A percentile compares a stretch with the other conserved stretches of the same genome.
phyloP scores from a whole-genome alignment of 768 basidiomycete species.

The Leccinum subtestaceum region DNA sequence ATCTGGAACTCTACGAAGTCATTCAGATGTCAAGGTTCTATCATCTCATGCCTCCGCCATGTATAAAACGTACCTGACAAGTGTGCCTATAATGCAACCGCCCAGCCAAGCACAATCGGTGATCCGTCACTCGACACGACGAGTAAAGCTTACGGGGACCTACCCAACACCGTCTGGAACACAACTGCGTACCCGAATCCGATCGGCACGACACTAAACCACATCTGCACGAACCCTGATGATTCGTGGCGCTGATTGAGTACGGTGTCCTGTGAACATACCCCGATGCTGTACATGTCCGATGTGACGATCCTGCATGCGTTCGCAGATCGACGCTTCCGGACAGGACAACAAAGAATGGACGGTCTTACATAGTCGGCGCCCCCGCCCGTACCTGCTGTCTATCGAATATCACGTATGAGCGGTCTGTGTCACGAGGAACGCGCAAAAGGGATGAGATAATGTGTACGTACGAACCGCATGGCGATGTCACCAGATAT shows the following conservation, averaged over 20 bases:
- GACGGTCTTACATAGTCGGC: constrained; percentile 17
- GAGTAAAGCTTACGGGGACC: neutral
- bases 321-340: neutral
- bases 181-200: constrained; percentile 20
- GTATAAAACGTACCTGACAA: constrained; percentile 1
- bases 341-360: neutral
- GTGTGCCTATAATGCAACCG: constrained; percentile 7
- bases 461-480: constrained; percentile 55
- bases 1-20: constrained; percentile 6
- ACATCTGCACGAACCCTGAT: constrained; percentile 16
- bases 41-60: neutral
- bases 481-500: constrained; percentile 60
- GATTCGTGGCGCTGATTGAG: neutral
- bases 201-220: constrained; percentile 19
- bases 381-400: constrained; percentile 22
- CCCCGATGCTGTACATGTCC: constrained; percentile 21
- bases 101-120: neutral
- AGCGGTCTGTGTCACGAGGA: neutral
- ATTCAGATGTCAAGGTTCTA: neutral
- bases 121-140: neutral
- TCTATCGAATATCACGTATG: neutral
- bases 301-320: constrained; percentile 20
- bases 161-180: constrained; percentile 18
- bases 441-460: too few relatives aligned
- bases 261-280: neutral